Conservation (phyloP, 371 early-diverging fungal species). For the Lichtheimia ornata region DNA sequence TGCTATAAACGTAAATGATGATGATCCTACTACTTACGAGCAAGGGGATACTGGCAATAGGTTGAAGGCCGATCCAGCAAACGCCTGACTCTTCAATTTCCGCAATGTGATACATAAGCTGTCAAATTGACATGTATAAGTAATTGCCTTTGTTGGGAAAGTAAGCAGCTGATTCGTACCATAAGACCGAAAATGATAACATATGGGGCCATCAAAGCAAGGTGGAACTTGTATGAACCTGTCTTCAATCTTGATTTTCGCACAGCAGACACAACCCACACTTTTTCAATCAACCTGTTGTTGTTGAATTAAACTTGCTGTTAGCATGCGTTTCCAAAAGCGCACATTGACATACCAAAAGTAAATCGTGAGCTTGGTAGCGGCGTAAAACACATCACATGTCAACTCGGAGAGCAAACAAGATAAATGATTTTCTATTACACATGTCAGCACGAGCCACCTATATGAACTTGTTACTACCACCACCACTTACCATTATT, state of each 20-base stretch:
- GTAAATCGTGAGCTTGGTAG: conserved; percentile 33
- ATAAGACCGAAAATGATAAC: conserved; percentile 46
- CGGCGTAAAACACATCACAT: conserved; percentile 33
- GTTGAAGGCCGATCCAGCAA: conserved; percentile 52
- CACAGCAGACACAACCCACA: conserved; percentile 40
- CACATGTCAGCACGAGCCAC: neutral
- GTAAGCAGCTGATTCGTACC: conserved; percentile 20
- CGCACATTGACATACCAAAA: conserved; percentile 17
- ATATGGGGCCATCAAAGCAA: conserved; percentile 41
- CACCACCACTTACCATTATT: conserved; percentile 29
- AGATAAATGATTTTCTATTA: conserved; percentile 26
- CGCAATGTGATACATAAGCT: conserved; percentile 45
- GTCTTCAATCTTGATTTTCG: conserved; percentile 34
- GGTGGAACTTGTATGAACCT: conserved; percentile 42
- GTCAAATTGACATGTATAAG: conserved; percentile 20
- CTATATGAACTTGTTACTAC: too few relatives aligned
- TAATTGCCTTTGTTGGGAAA: neutral
- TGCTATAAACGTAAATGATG: neutral
- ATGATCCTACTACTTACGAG: conserved; percentile 23
- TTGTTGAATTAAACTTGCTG: neutral
- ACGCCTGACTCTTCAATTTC: conserved; percentile 34
- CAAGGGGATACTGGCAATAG: conserved; percentile 46
- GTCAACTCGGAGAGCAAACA: conserved; percentile 30
- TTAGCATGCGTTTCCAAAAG: too few relatives aligned
- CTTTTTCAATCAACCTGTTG: conserved; percentile 30